phyloP scores from a whole-genome alignment of 139 green algal species.

The Volvox africanus region DNA sequence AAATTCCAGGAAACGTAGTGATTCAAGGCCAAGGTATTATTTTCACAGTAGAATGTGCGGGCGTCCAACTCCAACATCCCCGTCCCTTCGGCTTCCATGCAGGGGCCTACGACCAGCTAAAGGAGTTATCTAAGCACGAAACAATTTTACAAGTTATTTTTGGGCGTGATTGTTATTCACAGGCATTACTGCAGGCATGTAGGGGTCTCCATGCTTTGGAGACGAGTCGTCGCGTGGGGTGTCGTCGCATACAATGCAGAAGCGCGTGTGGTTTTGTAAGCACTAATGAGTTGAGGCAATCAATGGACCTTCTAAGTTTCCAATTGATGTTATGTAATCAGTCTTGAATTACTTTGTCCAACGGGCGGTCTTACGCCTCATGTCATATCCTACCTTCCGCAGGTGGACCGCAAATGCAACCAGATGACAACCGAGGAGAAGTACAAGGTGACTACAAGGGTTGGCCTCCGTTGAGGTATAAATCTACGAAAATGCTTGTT shows the following conservation, averaged over 20 bases:
- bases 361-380: too few species aligned
- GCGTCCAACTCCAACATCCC: not conserved
- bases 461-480: too few species aligned
- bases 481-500: not conserved
- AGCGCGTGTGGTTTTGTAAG: too few species aligned
- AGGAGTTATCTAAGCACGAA: not conserved
- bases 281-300: too few species aligned
- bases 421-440: conserved; percentile 23
- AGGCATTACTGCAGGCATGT: not conserved
- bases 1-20: not conserved
- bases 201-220: not conserved
- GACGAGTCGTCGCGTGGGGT: not conserved
- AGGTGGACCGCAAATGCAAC: conserved; percentile 27
- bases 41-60: too few species aligned
- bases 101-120: conserved; percentile 4
- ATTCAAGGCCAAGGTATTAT: not conserved
- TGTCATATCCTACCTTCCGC: not conserved
- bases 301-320: too few species aligned
- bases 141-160: not conserved
- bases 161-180: conserved; percentile 16
- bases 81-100: not conserved
- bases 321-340: too few species aligned
- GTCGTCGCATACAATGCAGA: too few species aligned
- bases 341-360: too few species aligned
- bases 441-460: conserved; percentile 8